Conservation (phyloP, 1,284 basidiomycete genomes). For the Sporisorium sorghi region DNA sequence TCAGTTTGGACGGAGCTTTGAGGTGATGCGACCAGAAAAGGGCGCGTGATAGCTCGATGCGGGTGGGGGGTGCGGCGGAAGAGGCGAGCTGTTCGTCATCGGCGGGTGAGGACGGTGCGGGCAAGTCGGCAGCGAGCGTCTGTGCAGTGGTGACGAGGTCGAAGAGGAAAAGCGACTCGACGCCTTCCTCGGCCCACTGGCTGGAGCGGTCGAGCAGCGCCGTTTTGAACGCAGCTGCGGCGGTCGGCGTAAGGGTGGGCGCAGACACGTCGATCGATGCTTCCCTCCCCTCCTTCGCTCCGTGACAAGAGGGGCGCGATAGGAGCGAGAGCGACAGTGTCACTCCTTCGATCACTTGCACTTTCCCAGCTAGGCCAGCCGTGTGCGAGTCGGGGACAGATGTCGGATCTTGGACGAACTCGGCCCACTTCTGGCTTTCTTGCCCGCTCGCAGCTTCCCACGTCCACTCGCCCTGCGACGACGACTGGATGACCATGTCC, state of each 20-base stretch:
- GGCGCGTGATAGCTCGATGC: slow-evolving; percentile 29
- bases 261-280: slow-evolving; percentile 40
- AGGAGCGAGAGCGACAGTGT: slow-evolving; percentile 21
- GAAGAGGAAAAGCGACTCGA: slow-evolving; percentile 43
- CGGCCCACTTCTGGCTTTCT: slow-evolving; percentile 8
- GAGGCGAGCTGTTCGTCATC: neutral
- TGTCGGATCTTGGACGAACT: slow-evolving; percentile 15
- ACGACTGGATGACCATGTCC: slow-evolving; percentile 46
- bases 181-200: slow-evolving; percentile 29
- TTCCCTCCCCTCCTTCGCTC: neutral
- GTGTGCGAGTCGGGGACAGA: neutral
- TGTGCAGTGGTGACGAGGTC: slow-evolving; percentile 43
- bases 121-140: slow-evolving; percentile 17
- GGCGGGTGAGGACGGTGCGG: neutral
- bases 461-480: slow-evolving; percentile 23
- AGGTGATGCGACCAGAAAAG: slow-evolving; percentile 55
- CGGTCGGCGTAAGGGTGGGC: slow-evolving; percentile 3
- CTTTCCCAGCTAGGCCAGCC: slow-evolving; percentile 13
- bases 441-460: slow-evolving; percentile 23
- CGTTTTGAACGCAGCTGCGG: slow-evolving; percentile 6
- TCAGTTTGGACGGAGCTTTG: slow-evolving; percentile 53
- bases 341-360: slow-evolving; percentile 6
- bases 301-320: neutral
- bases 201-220: slow-evolving; percentile 11
- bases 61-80: neutral